A percentile compares a stretch with the other conserved stretches of the same genome.
Conservation (phyloP, 192 early-diverging fungal species). For the Podila verticillata region DNA sequence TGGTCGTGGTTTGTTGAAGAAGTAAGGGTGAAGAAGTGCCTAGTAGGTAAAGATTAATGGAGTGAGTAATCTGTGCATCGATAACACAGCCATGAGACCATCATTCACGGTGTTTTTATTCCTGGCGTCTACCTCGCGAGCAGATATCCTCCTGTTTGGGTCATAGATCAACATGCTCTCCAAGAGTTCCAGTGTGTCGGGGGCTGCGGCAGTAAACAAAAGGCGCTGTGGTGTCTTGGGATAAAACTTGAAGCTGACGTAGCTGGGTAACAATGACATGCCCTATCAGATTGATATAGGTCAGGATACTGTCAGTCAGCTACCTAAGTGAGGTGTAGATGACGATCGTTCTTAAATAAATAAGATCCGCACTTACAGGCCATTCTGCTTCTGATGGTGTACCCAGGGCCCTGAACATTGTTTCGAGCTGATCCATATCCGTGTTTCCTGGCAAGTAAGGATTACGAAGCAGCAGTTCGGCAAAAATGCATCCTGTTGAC, state of each 20-base stretch:
- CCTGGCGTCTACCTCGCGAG: constrained; percentile 76
- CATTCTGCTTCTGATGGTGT: constrained; percentile 86
- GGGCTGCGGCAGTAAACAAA: constrained; percentile 85
- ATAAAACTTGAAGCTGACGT: constrained; percentile 76
- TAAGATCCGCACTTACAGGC: constrained; percentile 60
- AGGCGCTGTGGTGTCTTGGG: constrained; percentile 75
- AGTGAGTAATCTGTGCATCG: too few species aligned
- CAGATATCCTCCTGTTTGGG: constrained; percentile 82
- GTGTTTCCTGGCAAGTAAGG: constrained; percentile 91
- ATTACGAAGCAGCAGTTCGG: constrained; percentile 91
- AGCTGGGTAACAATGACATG: constrained; percentile 75
- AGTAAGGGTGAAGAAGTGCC: constrained; percentile 79
- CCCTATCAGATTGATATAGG: constrained; percentile 52
- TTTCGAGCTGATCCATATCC: constrained; percentile 79
- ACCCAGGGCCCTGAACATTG: constrained; percentile 82
- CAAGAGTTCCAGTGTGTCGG: constrained; percentile 87
- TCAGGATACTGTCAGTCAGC: background rate
- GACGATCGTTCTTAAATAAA: background rate
- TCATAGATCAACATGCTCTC: constrained; percentile 89
- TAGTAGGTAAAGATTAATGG: constrained; percentile 10
- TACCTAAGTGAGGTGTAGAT: background rate
- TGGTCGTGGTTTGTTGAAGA: constrained; percentile 75
- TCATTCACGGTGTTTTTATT: background rate
- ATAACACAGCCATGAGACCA: too few species aligned
- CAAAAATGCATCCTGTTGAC: constrained; percentile 98